Evolutionary conservation across 495 filamentous ascomycete genomes (phyloP).

Genomic region (Neurospora sp.): DNA sequence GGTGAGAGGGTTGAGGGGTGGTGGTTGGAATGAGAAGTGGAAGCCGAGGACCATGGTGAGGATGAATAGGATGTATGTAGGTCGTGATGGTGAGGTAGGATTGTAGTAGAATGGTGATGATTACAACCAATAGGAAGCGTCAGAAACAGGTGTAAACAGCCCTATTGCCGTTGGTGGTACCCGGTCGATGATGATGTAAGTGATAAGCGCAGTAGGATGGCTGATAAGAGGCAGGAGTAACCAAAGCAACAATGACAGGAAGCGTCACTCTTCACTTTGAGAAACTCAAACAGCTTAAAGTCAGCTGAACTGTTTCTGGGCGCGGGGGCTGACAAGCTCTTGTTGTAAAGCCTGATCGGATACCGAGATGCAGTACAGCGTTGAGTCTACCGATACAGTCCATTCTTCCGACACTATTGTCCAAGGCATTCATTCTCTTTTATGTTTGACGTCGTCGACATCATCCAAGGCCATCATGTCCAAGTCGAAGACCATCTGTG

Average conservation of each 20-base stretch:
- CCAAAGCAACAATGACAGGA: not conserved
- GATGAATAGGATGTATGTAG: not conserved
- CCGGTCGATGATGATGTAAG: not conserved
- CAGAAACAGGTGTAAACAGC: not conserved
- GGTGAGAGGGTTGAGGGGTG: slow-evolving; percentile 67
- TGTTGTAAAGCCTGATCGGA: not conserved
- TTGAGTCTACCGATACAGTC: not conserved
- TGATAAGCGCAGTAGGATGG: not conserved
- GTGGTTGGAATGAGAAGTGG: slow-evolving; percentile 37
- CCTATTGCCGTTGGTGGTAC: not conserved
- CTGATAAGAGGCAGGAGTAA: not conserved
- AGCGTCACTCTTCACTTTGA: not conserved
- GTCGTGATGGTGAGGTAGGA: not conserved
- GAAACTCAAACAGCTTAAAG: not conserved
- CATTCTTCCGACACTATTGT: not conserved
- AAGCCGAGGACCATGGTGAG: slow-evolving; percentile 35
- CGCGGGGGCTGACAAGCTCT: not conserved
- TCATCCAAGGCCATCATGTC: not conserved
- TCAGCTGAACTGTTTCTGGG: not conserved
- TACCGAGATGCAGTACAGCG: not conserved
- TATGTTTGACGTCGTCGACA: not conserved
- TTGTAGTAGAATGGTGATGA: not conserved
- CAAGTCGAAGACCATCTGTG: not conserved
- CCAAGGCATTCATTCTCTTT: not conserved
- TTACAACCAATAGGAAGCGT: not conserved